These are phyloP conservation scores for Geotrichum europaeum DNA, from an alignment of 1,139 yeast genomes.

Conservation along the genomic window DNA sequence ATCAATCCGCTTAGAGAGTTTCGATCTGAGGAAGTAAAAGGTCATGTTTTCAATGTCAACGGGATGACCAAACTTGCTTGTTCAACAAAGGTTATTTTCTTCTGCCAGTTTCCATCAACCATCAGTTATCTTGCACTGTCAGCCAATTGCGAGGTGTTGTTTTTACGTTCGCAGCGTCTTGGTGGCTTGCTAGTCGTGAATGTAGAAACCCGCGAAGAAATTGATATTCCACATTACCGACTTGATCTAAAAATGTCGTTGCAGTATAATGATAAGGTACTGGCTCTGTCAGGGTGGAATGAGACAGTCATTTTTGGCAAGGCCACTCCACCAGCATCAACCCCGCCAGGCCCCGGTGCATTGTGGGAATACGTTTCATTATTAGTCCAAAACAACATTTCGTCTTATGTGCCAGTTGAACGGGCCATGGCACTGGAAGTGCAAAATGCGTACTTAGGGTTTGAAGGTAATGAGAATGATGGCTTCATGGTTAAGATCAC, in stretches of 20 bases:
- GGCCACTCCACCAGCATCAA: constrained; percentile 16
- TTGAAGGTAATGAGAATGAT: constrained; percentile 12
- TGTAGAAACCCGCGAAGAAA: constrained; percentile 25
- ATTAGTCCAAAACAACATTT: constrained; percentile 25
- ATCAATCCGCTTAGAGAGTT: not conserved
- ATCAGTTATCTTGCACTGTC: constrained; percentile 29
- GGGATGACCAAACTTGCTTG: not conserved
- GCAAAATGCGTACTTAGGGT: constrained; percentile 17
- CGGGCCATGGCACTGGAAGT: constrained; percentile 22
- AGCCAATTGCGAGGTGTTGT: constrained; percentile 27
- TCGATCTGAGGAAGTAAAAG: not conserved
- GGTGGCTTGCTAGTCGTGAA: constrained; percentile 32
- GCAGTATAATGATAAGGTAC: constrained; percentile 25
- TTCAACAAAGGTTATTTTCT: constrained; percentile 17
- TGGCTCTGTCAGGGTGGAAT: constrained; percentile 26
- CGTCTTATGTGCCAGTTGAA: constrained; percentile 26
- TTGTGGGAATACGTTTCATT: constrained; percentile 27
- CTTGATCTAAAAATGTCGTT: constrained; percentile 27
- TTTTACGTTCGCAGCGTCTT: constrained; percentile 28
- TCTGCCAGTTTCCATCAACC: constrained; percentile 30
- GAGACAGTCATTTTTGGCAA: constrained; percentile 29
- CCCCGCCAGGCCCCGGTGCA: constrained; percentile 15
- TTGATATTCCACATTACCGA: constrained; percentile 33
- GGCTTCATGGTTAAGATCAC: constrained; percentile 11
- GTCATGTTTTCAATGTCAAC: constrained; percentile 2